phyloP scores from a whole-genome alignment of 371 early-diverging fungal genomes.

The Syncephalastrum monosporum region DNA sequence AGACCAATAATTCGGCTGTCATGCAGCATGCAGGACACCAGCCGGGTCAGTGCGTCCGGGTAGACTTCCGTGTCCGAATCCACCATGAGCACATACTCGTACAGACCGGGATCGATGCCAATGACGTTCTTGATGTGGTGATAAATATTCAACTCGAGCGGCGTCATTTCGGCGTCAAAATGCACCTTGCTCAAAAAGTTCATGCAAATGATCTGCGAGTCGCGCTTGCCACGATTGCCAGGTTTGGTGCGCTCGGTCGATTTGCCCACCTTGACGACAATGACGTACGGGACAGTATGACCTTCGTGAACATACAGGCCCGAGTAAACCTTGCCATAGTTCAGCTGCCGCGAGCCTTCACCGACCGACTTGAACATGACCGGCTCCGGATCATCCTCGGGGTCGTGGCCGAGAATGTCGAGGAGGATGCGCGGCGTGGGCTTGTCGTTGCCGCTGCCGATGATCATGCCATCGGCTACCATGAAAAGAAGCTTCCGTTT shows the following conservation, averaged over 20 bases:
- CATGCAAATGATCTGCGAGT: conserved; percentile 98
- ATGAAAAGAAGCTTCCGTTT: conserved; percentile 86
- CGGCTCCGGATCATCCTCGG: conserved; percentile 47
- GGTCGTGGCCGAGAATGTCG: conserved; percentile 66
- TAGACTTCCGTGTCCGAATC: conserved; percentile 93
- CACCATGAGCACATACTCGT: conserved; percentile 93
- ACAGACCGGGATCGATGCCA: conserved; percentile 80
- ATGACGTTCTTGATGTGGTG: conserved; percentile 78
- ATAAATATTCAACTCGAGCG: conserved; percentile 93
- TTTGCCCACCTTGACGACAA: conserved; percentile 93
- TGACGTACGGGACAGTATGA: conserved; percentile 78
- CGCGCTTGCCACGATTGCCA: conserved; percentile 99
- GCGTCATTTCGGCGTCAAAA: conserved; percentile 91
- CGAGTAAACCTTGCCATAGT: conserved; percentile 91
- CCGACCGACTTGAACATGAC: conserved; percentile 84
- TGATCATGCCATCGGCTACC: conserved; percentile 87
- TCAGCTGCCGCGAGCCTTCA: conserved; percentile 82
- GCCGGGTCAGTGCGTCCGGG: conserved; percentile 68
- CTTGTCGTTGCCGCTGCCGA: conserved; percentile 73
- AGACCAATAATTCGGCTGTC: conserved; percentile 80
- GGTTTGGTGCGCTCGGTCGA: conserved; percentile 78
- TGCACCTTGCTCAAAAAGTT: conserved; percentile 90
- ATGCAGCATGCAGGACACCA: conserved; percentile 77
- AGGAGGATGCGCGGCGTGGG: conserved; percentile 76
- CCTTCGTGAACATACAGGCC: conserved; percentile 81